These are phyloP conservation scores for Geranium rotundifolium DNA, from an alignment of 345 rosid genomes.

Conservation along the genomic window DNA sequence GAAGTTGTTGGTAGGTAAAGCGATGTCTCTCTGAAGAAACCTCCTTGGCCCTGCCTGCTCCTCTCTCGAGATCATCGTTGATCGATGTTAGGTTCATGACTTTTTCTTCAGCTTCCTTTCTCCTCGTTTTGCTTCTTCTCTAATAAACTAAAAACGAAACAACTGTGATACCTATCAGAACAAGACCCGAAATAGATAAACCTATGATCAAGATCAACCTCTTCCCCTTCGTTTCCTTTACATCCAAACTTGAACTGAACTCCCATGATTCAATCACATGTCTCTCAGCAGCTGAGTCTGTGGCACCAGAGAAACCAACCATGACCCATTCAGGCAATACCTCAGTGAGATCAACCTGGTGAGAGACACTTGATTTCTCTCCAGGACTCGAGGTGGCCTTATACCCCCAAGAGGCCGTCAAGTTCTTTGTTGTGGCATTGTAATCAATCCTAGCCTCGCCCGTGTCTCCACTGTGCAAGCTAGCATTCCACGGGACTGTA, in stretches of 20 bases:
- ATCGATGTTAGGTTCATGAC: background rate
- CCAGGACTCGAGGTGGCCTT: background rate
- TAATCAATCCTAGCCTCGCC: slow-evolving; percentile 8
- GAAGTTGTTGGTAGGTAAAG: slow-evolving; percentile 9
- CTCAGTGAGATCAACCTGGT: slow-evolving; percentile 8
- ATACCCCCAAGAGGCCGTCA: slow-evolving; percentile 7
- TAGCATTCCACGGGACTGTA: slow-evolving; percentile 1
- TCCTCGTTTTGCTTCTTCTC: background rate
- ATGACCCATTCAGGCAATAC: slow-evolving; percentile 11
- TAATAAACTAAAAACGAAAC: background rate
- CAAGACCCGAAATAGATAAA: background rate
- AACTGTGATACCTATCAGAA: background rate
- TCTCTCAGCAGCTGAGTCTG: background rate
- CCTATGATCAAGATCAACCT: background rate
- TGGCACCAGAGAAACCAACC: slow-evolving; percentile 20
- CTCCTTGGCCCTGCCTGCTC: slow-evolving; percentile 10
- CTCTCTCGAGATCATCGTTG: slow-evolving; percentile 2
- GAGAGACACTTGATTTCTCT: background rate
- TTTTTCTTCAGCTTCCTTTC: background rate
- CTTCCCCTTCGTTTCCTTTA: background rate
- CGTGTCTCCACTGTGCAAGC: background rate
- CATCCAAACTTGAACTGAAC: slow-evolving; percentile 10
- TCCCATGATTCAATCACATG: slow-evolving; percentile 16
- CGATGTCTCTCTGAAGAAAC: slow-evolving; percentile 8
- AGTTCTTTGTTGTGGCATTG: slow-evolving; percentile 7